phyloP scores from a whole-genome alignment of 441 rosid genomes.

The Mallotus japonicus region DNA sequence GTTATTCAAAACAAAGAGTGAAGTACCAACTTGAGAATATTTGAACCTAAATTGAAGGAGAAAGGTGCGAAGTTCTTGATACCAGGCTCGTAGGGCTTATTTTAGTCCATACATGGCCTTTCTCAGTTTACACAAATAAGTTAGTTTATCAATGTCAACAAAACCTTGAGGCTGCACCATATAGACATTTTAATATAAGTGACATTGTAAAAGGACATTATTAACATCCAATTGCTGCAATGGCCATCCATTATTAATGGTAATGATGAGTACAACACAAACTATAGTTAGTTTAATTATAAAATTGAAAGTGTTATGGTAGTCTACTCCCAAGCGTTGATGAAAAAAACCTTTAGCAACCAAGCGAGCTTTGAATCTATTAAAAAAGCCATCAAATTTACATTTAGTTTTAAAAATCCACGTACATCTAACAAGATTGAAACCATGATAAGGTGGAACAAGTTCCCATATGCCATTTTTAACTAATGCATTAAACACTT shows the following conservation, averaged over 20 bases:
- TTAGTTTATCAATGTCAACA: background rate
- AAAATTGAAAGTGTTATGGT: too few species aligned
- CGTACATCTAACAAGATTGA: background rate
- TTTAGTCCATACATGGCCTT: background rate
- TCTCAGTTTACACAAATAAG: background rate
- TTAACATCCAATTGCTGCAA: background rate
- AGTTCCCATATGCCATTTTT: conserved; percentile 8
- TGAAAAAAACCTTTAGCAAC: too few species aligned
- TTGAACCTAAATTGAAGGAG: background rate
- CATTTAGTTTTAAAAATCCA: background rate
- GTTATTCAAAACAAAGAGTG: background rate
- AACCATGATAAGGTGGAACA: background rate
- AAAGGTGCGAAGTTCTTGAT: background rate
- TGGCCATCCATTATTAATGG: background rate
- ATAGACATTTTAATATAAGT: background rate
- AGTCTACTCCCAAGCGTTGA: too few species aligned
- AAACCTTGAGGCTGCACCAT: background rate
- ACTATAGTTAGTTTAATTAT: too few species aligned
- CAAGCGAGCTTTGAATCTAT: too few species aligned
- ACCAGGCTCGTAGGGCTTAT: background rate
- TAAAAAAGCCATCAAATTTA: background rate
- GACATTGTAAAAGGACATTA: background rate
- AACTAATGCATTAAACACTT: too few species aligned
- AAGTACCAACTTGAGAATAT: background rate
- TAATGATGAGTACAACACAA: background rate